A percentile compares a stretch with the other conserved stretches of the same genome.
These are phyloP conservation scores for Amyloporia xantha DNA, from an alignment of 768 basidiomycete species.

Conservation along the genomic window DNA sequence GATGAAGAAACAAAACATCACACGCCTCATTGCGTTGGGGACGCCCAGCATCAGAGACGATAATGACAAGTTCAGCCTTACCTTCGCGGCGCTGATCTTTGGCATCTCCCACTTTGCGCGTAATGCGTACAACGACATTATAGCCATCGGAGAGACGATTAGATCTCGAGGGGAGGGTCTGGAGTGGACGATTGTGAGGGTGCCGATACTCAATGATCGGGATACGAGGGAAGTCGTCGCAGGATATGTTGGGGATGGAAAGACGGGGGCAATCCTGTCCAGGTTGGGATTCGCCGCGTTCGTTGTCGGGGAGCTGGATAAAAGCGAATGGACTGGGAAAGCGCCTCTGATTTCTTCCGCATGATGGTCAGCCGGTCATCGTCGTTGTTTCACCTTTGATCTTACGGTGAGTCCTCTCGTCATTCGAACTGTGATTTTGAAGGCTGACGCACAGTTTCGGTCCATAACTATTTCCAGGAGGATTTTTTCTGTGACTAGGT, in stretches of 20 bases:
- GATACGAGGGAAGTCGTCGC: conserved; percentile 40
- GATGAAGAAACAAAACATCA: conserved; percentile 47
- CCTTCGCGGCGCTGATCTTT: conserved; percentile 37
- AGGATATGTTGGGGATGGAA: conserved; percentile 65
- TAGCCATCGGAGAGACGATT: conserved; percentile 53
- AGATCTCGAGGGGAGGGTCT: conserved; percentile 36
- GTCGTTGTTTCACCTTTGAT: too few relatives aligned
- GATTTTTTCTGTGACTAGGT: too few relatives aligned
- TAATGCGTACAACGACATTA: conserved; percentile 62
- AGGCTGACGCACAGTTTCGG: too few relatives aligned
- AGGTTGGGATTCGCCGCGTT: conserved; percentile 57
- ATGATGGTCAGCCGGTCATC: too few relatives aligned
- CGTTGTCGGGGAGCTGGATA: conserved; percentile 48
- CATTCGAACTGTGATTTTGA: too few relatives aligned
- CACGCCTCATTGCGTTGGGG: conserved; percentile 59
- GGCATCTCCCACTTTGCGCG: conserved; percentile 35
- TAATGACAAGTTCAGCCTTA: conserved; percentile 47
- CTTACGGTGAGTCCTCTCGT: too few relatives aligned
- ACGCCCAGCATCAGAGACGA: conserved; percentile 60
- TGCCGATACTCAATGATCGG: conserved; percentile 53
- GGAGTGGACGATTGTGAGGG: conserved; percentile 66
- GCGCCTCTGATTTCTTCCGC: conserved; percentile 31
- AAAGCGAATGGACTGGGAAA: conserved; percentile 52
- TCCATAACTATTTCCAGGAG: too few relatives aligned
- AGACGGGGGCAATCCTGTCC: conserved; percentile 41